These are phyloP conservation scores for Incumbomyces delicatus DNA, from an alignment of 2,329 filamentous ascomycete species.

Conservation along the genomic window DNA sequence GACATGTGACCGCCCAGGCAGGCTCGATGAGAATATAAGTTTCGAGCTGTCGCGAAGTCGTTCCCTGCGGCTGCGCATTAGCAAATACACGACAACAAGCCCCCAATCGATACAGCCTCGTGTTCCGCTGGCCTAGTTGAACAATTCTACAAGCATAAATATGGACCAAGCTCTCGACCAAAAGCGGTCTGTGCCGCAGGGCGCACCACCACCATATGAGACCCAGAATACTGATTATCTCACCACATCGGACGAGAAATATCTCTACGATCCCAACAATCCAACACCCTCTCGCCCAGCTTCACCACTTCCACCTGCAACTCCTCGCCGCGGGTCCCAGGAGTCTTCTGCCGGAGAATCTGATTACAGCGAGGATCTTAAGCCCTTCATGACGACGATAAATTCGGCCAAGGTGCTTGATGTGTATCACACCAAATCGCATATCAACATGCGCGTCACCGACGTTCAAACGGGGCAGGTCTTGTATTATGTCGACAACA, in stretches of 20 bases:
- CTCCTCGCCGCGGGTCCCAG: background rate
- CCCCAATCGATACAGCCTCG: too few relatives aligned
- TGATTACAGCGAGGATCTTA: background rate
- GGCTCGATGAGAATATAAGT: too few relatives aligned
- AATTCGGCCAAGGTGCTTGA: background rate
- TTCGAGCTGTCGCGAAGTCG: too few relatives aligned
- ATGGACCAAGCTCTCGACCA: too few relatives aligned
- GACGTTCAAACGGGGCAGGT: background rate
- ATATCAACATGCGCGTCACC: conserved; percentile 3
- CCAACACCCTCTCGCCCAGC: background rate
- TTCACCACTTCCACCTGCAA: background rate
- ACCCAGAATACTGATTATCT: background rate
- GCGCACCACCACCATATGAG: background rate
- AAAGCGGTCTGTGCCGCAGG: too few relatives aligned
- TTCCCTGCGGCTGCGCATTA: too few relatives aligned
- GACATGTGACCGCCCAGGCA: too few relatives aligned
- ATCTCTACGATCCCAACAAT: conserved; percentile 1
- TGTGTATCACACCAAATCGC: conserved; percentile 7
- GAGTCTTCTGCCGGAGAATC: background rate
- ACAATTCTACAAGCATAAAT: too few relatives aligned
- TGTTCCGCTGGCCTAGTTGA: too few relatives aligned
- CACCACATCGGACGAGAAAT: background rate
- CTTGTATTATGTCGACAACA: conserved; percentile 8
- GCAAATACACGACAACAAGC: too few relatives aligned
- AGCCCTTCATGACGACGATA: background rate